Evolutionary conservation across 805 yeast genomes (phyloP).

Genomic region (Starmerella apicola): DNA sequence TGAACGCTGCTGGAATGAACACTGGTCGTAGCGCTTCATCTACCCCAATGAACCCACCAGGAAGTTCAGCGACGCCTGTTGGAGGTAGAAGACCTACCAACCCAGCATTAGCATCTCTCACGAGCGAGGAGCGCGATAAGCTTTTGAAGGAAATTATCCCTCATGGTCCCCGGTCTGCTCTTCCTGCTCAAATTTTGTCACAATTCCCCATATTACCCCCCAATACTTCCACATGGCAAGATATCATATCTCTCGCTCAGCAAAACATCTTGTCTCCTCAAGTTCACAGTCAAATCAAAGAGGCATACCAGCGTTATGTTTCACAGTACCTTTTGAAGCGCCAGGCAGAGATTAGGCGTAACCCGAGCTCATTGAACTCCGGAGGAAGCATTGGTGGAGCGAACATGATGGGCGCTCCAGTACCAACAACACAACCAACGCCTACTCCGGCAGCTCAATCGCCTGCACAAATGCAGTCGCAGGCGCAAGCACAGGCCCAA

Average conservation of each 20-base stretch:
- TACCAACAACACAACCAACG: too few species aligned
- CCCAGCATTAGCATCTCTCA: constrained; percentile 3
- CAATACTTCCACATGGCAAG: constrained; percentile 70
- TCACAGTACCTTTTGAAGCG: constrained; percentile 27
- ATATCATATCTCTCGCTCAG: constrained; percentile 44
- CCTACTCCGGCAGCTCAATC: constrained; percentile 11
- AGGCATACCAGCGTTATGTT: constrained; percentile 22
- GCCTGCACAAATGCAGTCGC: constrained; percentile 20
- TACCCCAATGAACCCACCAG: too few species aligned
- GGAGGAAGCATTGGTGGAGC: too few species aligned
- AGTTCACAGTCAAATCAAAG: constrained; percentile 23
- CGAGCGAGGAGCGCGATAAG: constrained; percentile 12
- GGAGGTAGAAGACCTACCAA: too few species aligned
- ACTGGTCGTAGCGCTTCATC: too few species aligned
- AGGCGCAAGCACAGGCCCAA: constrained; percentile 18
- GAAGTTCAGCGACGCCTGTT: too few species aligned
- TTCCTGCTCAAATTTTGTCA: constrained; percentile 54
- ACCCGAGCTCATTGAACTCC: constrained; percentile 1
- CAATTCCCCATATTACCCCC: constrained; percentile 69
- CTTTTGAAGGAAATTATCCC: constrained; percentile 14
- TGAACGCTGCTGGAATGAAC: too few species aligned
- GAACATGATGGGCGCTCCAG: too few species aligned
- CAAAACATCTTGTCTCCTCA: constrained; percentile 19
- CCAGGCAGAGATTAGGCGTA: constrained; percentile 1
- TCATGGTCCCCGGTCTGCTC: constrained; percentile 39